Evolutionary conservation across 352 stramenopile genomes (phyloP), one percentile per base, ranked within the genome.

Genomic region (Phytophthora multivora): DNA sequence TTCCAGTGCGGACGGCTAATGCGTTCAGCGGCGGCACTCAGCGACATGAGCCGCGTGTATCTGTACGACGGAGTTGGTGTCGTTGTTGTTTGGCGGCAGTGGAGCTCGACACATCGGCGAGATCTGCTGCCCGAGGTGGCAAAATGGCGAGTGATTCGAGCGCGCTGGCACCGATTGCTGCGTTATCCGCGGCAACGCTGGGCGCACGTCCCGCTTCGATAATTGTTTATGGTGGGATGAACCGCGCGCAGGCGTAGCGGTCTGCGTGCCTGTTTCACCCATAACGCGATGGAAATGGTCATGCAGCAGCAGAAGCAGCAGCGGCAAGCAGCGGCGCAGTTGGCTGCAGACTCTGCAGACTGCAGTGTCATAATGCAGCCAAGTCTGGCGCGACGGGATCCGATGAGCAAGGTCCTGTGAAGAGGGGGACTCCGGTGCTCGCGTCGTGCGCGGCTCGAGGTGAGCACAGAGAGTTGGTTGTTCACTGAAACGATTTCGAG

Each of bases 401-500:
- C 53, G 60, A 43, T 69, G 31, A 5, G 15, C 19, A 18, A 52
- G 25, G 48, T 59, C 28, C 40, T 40, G 4, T 64, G 53, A 61
- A 65, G 26, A 35, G 46, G 28, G 49, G 39, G 12, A 5, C 9
- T 23, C 42, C 39, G 26, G 43, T 69, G 45, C 31, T 23, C 21
- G 21, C 21, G 21, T 23, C 21, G 21, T 23, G 39, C 21, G 12
- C 28, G 13, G 49, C 31, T 42, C 16, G 5, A 16, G 54, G 23
- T 56, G 30, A 36, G 64, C 42, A 36, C 58, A 63, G 59, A 73
- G 65, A 73, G 63, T 67, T 53, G 49, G 63, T 50, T 19, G 19
- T 28, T 39, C 43, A 61, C 65, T 73, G 58, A 69, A 64, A 66
- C 55, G 57, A 48, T 54, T 33, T 60, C 71, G 63, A 65, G 59